These are phyloP conservation scores for Dovyalis caffra DNA, from an alignment of 345 rosid genomes.

Conservation along the genomic window DNA sequence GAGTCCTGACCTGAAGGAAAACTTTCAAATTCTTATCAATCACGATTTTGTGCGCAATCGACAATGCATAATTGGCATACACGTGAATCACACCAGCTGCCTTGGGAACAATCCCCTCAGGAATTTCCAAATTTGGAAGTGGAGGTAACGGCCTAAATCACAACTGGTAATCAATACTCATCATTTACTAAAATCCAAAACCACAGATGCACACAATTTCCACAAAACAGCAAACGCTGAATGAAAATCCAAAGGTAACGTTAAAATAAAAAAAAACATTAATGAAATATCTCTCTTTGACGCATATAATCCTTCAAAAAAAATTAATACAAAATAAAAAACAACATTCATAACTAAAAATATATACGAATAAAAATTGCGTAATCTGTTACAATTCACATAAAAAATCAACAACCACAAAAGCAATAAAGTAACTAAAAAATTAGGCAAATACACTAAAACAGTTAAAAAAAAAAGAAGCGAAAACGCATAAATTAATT, in stretches of 20 bases:
- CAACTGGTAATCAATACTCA: background rate
- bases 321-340: too few relatives aligned
- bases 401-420: too few relatives aligned
- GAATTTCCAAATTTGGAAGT: conserved; percentile 77
- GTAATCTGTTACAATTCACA: too few relatives aligned
- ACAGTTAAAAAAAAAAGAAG: background rate
- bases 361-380: too few relatives aligned
- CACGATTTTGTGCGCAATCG: conserved; percentile 67
- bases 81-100: conserved; percentile 51
- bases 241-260: background rate
- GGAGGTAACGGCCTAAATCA: conserved; percentile 85
- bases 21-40: conserved; percentile 57
- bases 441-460: background rate
- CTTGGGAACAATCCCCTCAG: conserved; percentile 56
- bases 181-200: background rate
- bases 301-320: background rate
- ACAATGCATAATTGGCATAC: conserved; percentile 54
- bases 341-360: background rate
- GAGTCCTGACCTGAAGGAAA: conserved; percentile 62
- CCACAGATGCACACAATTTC: background rate
- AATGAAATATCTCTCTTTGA: background rate
- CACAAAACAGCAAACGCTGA: background rate
- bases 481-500: background rate
- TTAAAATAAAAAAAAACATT: background rate
- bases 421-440: too few relatives aligned